Base-by-base conservation (phyloP, 108 stramenopile species). In the Hondaea fermentalgiana region DNA sequence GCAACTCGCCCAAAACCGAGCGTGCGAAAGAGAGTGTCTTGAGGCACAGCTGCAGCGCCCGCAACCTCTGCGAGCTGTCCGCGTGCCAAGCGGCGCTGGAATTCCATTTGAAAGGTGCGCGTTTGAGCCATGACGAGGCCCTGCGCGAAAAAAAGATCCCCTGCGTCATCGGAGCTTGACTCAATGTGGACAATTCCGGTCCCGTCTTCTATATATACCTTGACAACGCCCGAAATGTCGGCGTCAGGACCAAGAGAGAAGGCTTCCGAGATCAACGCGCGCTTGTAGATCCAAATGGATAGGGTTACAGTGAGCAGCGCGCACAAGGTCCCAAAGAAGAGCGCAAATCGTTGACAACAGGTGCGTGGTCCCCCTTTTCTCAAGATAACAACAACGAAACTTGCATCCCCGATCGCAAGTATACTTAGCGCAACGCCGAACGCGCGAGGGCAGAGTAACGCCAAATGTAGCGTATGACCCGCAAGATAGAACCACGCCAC, bases 71-170 rank as follows among this genome's bases (percentile, higher is more conserved):
- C n/a, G 8, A 88, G 60, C 0, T 6, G 17, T 35, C 88, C 88
- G 25, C 4, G 8, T 5, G 53, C 51, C 17, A 88, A 16, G 23
- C 88, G 35, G 21, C 88, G 44, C 64, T 88, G 88, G 51, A 88
- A 88, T 0, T 88, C 60, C 60, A 88, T 47, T 25, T 88, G 88
- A 69, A 69, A 88, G n/a, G 59, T 17, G 29, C 88, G 88, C 17
- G 29, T 43, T 25, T 60, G 60, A 4, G 88, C 88, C 44, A 45
- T 44, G 49, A 29, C 60, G 47, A 69, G 8, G 51, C 88, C 88
- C 19, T 69, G 88, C 12, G 64, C 76, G 51, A 83, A 83, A 23
- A 53, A 83, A 23, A 83, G 45, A 23, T 83, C 76, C 12, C 12
- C 45, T 10, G 76, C 3, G 51, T 83, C 76, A 0, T 53, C 28